Conservation (phyloP, 768 basidiomycete species). For the Lentinula guzmanii region DNA sequence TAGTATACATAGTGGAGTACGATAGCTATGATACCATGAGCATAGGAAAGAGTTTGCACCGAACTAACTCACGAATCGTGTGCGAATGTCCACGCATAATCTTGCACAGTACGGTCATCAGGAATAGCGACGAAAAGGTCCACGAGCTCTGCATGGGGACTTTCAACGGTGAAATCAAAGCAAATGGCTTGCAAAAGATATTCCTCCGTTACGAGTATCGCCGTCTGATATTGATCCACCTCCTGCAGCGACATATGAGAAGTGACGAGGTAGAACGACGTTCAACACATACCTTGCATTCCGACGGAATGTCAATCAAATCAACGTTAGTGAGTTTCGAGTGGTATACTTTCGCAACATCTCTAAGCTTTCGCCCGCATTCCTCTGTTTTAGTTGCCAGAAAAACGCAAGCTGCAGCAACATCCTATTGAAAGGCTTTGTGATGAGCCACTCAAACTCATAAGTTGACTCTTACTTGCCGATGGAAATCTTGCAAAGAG, state of each 20-base stretch:
- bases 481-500: constrained; percentile 76
- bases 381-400: constrained; percentile 91
- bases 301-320: constrained; percentile 48
- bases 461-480: constrained; percentile 47
- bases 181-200: constrained; percentile 75
- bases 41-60: constrained; percentile 3
- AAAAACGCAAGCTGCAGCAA: constrained; percentile 82
- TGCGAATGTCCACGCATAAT: constrained; percentile 81
- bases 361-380: constrained; percentile 80
- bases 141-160: constrained; percentile 70
- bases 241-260: constrained; percentile 41
- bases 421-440: constrained; percentile 44
- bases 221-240: constrained; percentile 62
- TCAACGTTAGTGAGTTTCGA: constrained; percentile 60
- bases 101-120: constrained; percentile 46
- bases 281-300: constrained; percentile 48
- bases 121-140: constrained; percentile 61
- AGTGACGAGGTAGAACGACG: constrained; percentile 9
- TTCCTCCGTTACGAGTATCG: constrained; percentile 73
- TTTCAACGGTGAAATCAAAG: constrained; percentile 78
- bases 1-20: constrained; percentile 73
- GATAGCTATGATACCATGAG: constrained; percentile 43
- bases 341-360: constrained; percentile 71
- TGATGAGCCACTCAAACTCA: constrained; percentile 6
- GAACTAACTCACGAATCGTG: constrained; percentile 69